Evolutionary conservation across 306 rosid genomes (phyloP).

Genomic region (Castanopsis chinensis): DNA sequence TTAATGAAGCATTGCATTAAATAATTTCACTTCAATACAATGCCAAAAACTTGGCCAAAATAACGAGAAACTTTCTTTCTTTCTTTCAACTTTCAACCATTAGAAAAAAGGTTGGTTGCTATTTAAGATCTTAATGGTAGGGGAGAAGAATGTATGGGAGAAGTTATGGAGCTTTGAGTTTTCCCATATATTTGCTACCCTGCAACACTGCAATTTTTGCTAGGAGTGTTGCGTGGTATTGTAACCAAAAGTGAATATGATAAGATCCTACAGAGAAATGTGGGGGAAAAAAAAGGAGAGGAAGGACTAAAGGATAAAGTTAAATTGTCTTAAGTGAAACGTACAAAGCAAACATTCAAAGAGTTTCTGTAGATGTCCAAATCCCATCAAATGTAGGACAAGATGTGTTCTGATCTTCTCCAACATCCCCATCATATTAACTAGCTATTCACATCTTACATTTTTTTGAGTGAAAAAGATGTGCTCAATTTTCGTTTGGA

Average conservation of each 20-base stretch:
- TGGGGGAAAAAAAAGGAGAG: slow-evolving; percentile 20
- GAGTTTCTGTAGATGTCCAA: slow-evolving; percentile 27
- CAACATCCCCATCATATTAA: slow-evolving; percentile 23
- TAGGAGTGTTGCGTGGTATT: slow-evolving; percentile 50
- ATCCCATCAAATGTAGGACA: slow-evolving; percentile 41
- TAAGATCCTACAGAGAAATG: slow-evolving; percentile 48
- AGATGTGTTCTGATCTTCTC: slow-evolving; percentile 28
- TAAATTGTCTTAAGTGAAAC: slow-evolving; percentile 21
- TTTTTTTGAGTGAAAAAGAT: slow-evolving; percentile 14
- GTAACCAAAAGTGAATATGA: slow-evolving; percentile 52
- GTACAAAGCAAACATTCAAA: slow-evolving; percentile 28
- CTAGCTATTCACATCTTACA: not conserved
- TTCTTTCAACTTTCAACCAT: too few species aligned
- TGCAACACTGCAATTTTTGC: slow-evolving; percentile 54
- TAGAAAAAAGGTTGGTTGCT: slow-evolving; percentile 26
- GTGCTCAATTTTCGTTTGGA: slow-evolving; percentile 13
- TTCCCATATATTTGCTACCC: slow-evolving; percentile 46
- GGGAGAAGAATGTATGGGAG: slow-evolving; percentile 90
- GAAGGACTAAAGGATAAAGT: not conserved
- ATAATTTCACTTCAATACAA: too few species aligned
- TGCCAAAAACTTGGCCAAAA: too few species aligned
- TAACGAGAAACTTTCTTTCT: too few species aligned
- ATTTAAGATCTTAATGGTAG: slow-evolving; percentile 24
- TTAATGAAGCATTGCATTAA: too few species aligned
- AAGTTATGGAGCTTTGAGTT: slow-evolving; percentile 66